Conservation (phyloP, 345 rosid species). For the Stellera chamaejasme region DNA sequence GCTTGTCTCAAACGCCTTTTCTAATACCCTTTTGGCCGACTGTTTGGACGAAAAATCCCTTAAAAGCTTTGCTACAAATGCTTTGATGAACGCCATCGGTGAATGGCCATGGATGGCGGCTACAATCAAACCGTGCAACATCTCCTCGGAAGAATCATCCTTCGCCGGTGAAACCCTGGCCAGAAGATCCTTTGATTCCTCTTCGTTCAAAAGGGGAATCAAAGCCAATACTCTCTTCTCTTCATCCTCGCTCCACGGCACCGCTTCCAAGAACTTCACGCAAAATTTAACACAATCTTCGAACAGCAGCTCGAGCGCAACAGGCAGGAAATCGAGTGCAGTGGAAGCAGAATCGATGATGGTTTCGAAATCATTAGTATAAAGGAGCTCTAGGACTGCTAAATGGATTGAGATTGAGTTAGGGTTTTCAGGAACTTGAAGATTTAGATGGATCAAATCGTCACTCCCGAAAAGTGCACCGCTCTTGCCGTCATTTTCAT, state of each 20-base stretch:
- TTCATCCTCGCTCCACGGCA: slow-evolving; percentile 72
- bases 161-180: slow-evolving; percentile 33
- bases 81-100: slow-evolving; percentile 52
- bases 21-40: slow-evolving; percentile 46
- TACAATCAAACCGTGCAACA: slow-evolving; percentile 48
- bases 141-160: slow-evolving; percentile 40
- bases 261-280: slow-evolving; percentile 48
- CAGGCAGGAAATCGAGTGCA: slow-evolving; percentile 54
- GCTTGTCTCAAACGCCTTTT: slow-evolving; percentile 43
- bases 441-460: slow-evolving; percentile 15
- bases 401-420: slow-evolving; percentile 29
- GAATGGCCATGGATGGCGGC: slow-evolving; percentile 41
- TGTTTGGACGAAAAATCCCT: slow-evolving; percentile 48
- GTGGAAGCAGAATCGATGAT: slow-evolving; percentile 27
- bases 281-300: slow-evolving; percentile 48
- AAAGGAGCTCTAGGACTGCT: slow-evolving; percentile 44
- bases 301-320: slow-evolving; percentile 49
- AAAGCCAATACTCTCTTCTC: slow-evolving; percentile 39
- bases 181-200: slow-evolving; percentile 49
- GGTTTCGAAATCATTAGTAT: slow-evolving; percentile 30
- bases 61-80: slow-evolving; percentile 55
- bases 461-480: slow-evolving; percentile 1
- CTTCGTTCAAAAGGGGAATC: slow-evolving; percentile 34
- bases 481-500: not conserved
- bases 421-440: slow-evolving; percentile 20